These are phyloP conservation scores for Mediolabrus comicus DNA, from an alignment of 108 stramenopile genomes.

Conservation along the genomic window DNA sequence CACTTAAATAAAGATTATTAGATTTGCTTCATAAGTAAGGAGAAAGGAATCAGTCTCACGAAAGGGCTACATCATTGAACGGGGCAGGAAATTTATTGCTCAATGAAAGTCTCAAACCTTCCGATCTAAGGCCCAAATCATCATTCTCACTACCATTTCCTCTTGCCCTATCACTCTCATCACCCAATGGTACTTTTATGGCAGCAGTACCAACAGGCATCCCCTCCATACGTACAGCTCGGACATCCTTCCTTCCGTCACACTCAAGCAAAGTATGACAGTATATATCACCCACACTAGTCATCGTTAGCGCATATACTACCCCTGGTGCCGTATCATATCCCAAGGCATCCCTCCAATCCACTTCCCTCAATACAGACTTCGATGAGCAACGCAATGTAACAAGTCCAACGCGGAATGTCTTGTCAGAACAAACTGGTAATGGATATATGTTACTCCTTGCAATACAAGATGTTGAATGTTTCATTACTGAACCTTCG, in stretches of 20 bases:
- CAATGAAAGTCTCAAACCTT: conserved; percentile 10
- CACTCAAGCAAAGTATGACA: conserved; percentile 56
- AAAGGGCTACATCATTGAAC: conserved; percentile 20
- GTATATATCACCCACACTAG: conserved; percentile 69
- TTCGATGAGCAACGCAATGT: conserved; percentile 24
- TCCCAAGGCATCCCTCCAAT: conserved; percentile 10
- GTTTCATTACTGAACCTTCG: conserved; percentile 21
- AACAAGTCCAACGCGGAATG: conserved; percentile 62
- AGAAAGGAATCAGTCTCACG: not conserved
- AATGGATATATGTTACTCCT: conserved; percentile 53
- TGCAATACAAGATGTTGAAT: conserved; percentile 46
- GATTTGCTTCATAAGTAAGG: no score
- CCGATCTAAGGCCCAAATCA: not conserved
- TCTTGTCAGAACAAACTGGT: conserved; percentile 47
- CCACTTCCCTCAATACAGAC: conserved; percentile 12
- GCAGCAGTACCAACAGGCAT: conserved; percentile 54
- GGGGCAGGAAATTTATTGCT: conserved; percentile 33
- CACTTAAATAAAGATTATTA: no score
- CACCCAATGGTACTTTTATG: conserved; percentile 33
- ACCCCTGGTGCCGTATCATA: conserved; percentile 16
- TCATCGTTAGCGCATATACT: conserved; percentile 58
- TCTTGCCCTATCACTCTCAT: not conserved
- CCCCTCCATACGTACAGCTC: conserved; percentile 23
- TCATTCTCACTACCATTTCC: no score
- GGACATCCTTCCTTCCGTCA: conserved; percentile 16